phyloP scores from a whole-genome alignment of 352 stramenopile genomes.

The Phytophthora boehmeriae region DNA sequence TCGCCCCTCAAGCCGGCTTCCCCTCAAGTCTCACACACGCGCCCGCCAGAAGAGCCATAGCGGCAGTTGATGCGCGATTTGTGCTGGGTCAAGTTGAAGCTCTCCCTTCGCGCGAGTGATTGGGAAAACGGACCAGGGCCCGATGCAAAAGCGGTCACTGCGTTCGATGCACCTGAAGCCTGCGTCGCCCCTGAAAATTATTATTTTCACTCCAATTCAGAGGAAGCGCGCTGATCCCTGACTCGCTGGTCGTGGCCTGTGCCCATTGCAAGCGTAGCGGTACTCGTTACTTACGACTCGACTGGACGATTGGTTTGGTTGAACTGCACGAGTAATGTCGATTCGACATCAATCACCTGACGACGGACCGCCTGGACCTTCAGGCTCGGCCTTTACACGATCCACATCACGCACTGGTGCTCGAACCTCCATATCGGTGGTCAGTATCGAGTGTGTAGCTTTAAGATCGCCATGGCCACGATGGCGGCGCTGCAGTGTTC shows the following conservation, averaged over 20 bases:
- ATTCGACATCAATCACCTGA: conserved; percentile 1
- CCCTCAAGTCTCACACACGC: conserved; percentile 9
- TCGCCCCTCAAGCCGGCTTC: conserved; percentile 36
- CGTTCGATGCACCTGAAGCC: too few relatives aligned
- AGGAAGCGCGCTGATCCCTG: too few relatives aligned
- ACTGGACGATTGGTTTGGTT: conserved; percentile 25
- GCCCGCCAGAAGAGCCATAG: not conserved
- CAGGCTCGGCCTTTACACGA: conserved; percentile 2
- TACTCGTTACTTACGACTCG: conserved; percentile 21
- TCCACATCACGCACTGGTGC: not conserved
- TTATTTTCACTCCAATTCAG: too few relatives aligned
- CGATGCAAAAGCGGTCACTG: conserved; percentile 1
- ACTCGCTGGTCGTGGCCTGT: conserved; percentile 12
- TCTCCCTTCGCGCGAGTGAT: conserved; percentile 15
- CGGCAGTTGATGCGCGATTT: conserved; percentile 17
- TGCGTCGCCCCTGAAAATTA: too few relatives aligned
- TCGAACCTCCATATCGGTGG: not conserved
- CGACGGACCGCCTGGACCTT: not conserved
- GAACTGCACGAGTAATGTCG: conserved; percentile 10
- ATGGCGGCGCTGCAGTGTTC: conserved; percentile 6
- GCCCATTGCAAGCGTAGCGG: not conserved
- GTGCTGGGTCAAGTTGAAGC: conserved; percentile 26
- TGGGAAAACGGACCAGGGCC: conserved; percentile 17
- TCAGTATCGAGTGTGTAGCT: too few relatives aligned
- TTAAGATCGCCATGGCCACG: too few relatives aligned